Evolutionary conservation across 345 rosid species (phyloP).

Genomic region (Aquilaria yunnanensis): DNA sequence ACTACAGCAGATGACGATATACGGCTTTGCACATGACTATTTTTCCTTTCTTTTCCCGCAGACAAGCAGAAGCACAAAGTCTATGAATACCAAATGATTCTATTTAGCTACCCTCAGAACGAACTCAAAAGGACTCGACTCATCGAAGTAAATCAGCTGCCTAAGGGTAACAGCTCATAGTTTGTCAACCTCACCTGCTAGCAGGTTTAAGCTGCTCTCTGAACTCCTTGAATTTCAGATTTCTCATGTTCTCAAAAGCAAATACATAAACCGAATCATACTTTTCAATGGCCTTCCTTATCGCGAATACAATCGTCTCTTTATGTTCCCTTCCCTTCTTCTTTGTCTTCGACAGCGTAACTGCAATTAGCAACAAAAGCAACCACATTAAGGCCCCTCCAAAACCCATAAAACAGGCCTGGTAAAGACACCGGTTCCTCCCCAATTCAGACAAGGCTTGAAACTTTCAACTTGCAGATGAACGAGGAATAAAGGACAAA

Average conservation of each 20-base stretch:
- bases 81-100: too few species aligned
- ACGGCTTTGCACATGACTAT: too few species aligned
- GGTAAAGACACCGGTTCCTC: background rate
- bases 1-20: too few species aligned
- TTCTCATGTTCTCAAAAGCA: conserved; percentile 92
- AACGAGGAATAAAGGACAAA: conserved; percentile 11
- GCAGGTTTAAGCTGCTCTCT: conserved; percentile 71
- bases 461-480: background rate
- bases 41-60: too few species aligned
- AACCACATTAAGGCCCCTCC: background rate
- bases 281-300: conserved; percentile 67
- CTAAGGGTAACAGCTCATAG: too few species aligned
- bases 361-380: conserved; percentile 23
- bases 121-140: too few species aligned
- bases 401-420: background rate
- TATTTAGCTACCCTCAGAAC: too few species aligned
- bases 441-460: background rate
- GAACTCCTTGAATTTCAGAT: conserved; percentile 89
- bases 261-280: conserved; percentile 65
- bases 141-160: too few species aligned
- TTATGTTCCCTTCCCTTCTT: conserved; percentile 96
- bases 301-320: conserved; percentile 50
- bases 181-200: conserved; percentile 43
- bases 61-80: too few species aligned
- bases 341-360: conserved; percentile 92